These are phyloP conservation scores for Fusarium poae DNA, from an alignment of 2,329 filamentous ascomycete species.

Conservation along the genomic window DNA sequence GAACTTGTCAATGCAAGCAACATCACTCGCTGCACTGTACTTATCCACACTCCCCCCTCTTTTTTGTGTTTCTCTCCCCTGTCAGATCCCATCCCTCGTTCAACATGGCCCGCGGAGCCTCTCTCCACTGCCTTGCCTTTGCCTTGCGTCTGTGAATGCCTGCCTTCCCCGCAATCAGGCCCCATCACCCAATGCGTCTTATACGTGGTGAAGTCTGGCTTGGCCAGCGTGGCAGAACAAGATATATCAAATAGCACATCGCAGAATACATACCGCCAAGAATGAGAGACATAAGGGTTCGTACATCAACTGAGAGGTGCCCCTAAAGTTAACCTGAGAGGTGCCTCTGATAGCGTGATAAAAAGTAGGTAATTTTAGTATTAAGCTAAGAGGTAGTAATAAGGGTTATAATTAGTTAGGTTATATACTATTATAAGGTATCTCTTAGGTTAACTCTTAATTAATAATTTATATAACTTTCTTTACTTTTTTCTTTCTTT, in stretches of 20 bases:
- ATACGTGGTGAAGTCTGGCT: conserved; percentile 36
- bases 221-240: conserved; percentile 25
- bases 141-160: conserved; percentile 19
- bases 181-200: conserved; percentile 26
- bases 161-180: conserved; percentile 42
- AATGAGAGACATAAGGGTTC: conserved; percentile 1
- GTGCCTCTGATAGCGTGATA: too few relatives aligned
- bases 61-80: conserved; percentile 14
- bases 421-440: too few relatives aligned
- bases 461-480: too few relatives aligned
- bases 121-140: conserved; percentile 10
- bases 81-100: conserved; percentile 12
- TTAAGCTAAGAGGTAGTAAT: too few relatives aligned
- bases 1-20: conserved; percentile 1
- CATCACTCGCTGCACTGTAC: not conserved
- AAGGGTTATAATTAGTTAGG: too few relatives aligned
- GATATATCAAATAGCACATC: conserved; percentile 3
- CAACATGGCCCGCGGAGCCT: conserved; percentile 12
- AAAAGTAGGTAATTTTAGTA: too few relatives aligned
- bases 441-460: too few relatives aligned
- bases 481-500: too few relatives aligned
- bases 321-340: too few relatives aligned
- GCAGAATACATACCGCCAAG: conserved; percentile 10
- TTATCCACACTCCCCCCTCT: conserved; percentile 34
- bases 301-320: too few relatives aligned